phyloP scores from a whole-genome alignment of 163 green algal genomes.

The Scenedesmus sp. region DNA sequence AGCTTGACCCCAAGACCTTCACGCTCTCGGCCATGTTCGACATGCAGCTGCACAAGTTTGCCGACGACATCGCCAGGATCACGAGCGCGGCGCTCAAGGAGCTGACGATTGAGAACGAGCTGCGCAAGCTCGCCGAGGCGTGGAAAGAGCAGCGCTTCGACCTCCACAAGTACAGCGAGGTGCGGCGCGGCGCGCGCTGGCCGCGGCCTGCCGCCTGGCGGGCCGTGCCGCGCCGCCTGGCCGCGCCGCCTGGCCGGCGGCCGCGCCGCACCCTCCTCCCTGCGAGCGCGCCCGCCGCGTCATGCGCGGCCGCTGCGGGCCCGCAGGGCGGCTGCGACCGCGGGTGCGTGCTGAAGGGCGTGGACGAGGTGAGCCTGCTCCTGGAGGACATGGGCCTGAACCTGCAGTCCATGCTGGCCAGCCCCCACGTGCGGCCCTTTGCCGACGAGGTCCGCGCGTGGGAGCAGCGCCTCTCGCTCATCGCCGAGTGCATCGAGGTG shows the following conservation, averaged over 20 bases:
- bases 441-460: conserved; percentile 72
- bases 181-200: conserved; percentile 23
- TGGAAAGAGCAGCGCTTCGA: conserved; percentile 87
- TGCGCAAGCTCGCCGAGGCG: conserved; percentile 81
- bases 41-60: conserved; percentile 80
- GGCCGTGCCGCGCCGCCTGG: too few species aligned
- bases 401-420: conserved; percentile 87
- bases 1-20: conserved; percentile 90
- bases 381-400: conserved; percentile 91
- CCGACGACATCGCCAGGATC: conserved; percentile 80
- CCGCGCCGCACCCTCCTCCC: too few species aligned
- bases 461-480: conserved; percentile 82
- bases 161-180: conserved; percentile 82
- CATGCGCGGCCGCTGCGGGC: neutral
- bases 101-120: conserved; percentile 89
- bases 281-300: too few species aligned
- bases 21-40: conserved; percentile 85
- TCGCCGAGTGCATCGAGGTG: conserved; percentile 84
- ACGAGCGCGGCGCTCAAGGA: conserved; percentile 82
- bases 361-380: conserved; percentile 83
- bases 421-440: conserved; percentile 77
- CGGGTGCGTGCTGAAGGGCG: conserved; percentile 74
- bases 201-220: neutral
- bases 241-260: too few species aligned
- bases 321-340: conserved; percentile 63